These are phyloP conservation scores for Astrephomene gubernaculifera DNA, from an alignment of 139 green algal species.

Conservation along the genomic window DNA sequence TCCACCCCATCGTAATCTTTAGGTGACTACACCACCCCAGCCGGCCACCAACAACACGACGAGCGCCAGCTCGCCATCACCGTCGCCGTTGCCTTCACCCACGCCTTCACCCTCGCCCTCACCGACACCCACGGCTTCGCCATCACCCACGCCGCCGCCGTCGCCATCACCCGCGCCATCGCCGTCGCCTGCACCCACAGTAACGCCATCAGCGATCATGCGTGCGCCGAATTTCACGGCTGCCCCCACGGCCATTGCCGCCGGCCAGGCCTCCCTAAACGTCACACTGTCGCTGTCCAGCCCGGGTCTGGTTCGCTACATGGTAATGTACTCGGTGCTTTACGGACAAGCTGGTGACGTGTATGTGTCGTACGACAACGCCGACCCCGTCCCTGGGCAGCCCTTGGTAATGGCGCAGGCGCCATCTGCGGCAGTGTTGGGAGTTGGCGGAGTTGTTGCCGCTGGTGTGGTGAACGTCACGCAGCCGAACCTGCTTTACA, in stretches of 20 bases:
- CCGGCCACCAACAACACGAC: background rate
- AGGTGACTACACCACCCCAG: slow-evolving; percentile 28
- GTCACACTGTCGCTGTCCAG: slow-evolving; percentile 13
- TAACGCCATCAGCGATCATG: no score
- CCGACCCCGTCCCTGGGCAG: slow-evolving; percentile 1
- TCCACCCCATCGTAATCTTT: no score
- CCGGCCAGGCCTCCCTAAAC: slow-evolving; percentile 1
- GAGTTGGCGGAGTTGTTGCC: slow-evolving; percentile 30
- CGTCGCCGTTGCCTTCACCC: background rate
- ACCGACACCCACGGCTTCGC: background rate
- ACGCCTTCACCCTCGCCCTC: background rate
- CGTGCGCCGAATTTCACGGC: background rate
- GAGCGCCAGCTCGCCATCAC: background rate
- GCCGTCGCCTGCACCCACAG: background rate
- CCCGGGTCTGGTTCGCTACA: slow-evolving; percentile 8
- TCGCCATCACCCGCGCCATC: background rate
- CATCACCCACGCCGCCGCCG: background rate
- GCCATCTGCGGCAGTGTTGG: background rate
- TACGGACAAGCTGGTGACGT: slow-evolving; percentile 11
- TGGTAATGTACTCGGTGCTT: background rate
- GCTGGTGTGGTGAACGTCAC: slow-evolving; percentile 27
- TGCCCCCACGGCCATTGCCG: background rate
- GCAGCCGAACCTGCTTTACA: background rate
- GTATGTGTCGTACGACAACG: background rate
- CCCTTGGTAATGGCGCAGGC: background rate